phyloP scores from a whole-genome alignment of 2,329 filamentous ascomycete genomes.

The Albifimbria verrucaria region DNA sequence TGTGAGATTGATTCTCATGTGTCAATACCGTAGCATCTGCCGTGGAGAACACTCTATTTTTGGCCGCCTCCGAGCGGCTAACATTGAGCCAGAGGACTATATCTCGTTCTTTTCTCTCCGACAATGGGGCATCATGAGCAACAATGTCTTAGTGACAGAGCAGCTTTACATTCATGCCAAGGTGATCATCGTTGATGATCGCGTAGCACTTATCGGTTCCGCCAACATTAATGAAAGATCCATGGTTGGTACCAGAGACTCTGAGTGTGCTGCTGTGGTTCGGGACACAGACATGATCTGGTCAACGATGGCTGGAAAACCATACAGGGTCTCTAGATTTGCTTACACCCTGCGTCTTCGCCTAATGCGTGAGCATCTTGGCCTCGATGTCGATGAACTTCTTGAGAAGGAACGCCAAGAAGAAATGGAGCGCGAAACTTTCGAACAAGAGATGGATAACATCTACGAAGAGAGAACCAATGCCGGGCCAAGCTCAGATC shows the following conservation, averaged over 20 bases:
- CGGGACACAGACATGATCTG: constrained; percentile 89
- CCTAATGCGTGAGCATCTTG: constrained; percentile 93
- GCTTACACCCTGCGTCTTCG: constrained; percentile 90
- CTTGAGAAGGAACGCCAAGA: constrained; percentile 72
- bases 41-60: constrained; percentile 91
- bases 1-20: constrained; percentile 93
- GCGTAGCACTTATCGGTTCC: constrained; percentile 89
- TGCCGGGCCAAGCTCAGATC: background rate
- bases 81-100: constrained; percentile 91
- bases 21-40: constrained; percentile 94
- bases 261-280: constrained; percentile 85
- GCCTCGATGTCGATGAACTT: constrained; percentile 90
- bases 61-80: constrained; percentile 71
- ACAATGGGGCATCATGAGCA: constrained; percentile 88
- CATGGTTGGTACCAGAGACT: constrained; percentile 88
- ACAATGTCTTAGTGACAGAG: constrained; percentile 83
- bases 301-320: constrained; percentile 86
- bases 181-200: constrained; percentile 92
- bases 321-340: constrained; percentile 88
- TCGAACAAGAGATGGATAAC: constrained; percentile 58
- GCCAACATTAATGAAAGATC: constrained; percentile 99
- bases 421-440: constrained; percentile 58
- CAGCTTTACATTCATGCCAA: constrained; percentile 99
- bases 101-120: constrained; percentile 93
- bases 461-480: constrained; percentile 54